Conservation (phyloP, 768 basidiomycete genomes). For the Wakefieldia striispora region DNA sequence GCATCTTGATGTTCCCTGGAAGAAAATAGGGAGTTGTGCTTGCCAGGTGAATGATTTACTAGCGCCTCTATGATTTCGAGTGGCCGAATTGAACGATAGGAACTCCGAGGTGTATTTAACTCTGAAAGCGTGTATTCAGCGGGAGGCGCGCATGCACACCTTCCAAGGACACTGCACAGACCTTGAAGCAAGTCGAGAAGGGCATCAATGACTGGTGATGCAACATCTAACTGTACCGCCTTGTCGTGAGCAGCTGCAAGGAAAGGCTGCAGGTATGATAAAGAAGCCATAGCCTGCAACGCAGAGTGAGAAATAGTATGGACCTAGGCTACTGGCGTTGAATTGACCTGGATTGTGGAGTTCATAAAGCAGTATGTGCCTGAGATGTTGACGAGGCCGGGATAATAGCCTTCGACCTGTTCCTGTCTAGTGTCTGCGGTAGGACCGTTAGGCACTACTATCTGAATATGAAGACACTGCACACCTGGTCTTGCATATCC, state of each 20-base stretch:
- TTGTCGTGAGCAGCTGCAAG: conserved; percentile 71
- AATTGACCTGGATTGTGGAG: conserved; percentile 81
- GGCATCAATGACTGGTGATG: conserved; percentile 84
- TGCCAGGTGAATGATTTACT: conserved; percentile 49
- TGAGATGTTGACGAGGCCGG: conserved; percentile 92
- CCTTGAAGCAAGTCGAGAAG: conserved; percentile 69
- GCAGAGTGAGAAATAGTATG: conserved; percentile 15
- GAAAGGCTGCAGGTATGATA: conserved; percentile 77
- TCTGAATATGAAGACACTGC: conserved; percentile 3
- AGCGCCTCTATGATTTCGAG: conserved; percentile 69
- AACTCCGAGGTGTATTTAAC: conserved; percentile 59
- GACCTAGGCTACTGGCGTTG: background rate
- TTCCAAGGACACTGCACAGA: conserved; percentile 32
- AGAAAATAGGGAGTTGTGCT: conserved; percentile 65
- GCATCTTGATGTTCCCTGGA: conserved; percentile 97
- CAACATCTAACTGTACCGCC: conserved; percentile 77
- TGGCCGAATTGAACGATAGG: conserved; percentile 67
- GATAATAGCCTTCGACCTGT: conserved; percentile 54
- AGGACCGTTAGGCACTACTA: background rate
- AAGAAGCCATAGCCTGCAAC: conserved; percentile 79
- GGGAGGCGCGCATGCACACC: background rate
- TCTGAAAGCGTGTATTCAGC: conserved; percentile 38
- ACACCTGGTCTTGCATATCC: conserved; percentile 32
- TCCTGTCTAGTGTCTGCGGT: conserved; percentile 25
- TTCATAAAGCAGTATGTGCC: conserved; percentile 99